phyloP scores from a whole-genome alignment of 2,329 filamentous ascomycete genomes.

The Alternaria arbusti region DNA sequence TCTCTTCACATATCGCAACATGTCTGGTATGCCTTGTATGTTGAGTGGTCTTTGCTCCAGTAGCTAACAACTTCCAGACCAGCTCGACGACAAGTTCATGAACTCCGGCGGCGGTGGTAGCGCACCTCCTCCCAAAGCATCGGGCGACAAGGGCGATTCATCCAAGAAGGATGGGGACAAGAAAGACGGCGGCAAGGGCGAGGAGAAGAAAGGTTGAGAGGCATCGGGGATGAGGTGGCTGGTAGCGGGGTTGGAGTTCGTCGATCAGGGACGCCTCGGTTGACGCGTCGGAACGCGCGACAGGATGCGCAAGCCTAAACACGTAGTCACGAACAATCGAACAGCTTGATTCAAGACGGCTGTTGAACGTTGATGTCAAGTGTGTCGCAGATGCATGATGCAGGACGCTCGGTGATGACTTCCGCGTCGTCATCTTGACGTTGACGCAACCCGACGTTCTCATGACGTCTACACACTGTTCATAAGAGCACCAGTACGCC shows the following conservation, averaged over 20 bases:
- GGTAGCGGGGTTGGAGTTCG: not conserved
- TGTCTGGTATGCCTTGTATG: not conserved
- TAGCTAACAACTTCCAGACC: not conserved
- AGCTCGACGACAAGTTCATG: conserved; percentile 6
- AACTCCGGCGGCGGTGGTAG: not conserved
- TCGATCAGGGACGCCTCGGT: not conserved
- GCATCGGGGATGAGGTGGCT: not conserved
- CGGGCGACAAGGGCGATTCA: not conserved
- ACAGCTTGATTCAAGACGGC: not conserved
- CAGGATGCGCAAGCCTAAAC: not conserved
- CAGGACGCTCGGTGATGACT: not conserved
- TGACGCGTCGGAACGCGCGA: not conserved
- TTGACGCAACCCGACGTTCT: not conserved
- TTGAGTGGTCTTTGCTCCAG: not conserved
- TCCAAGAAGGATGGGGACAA: not conserved
- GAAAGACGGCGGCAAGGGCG: not conserved
- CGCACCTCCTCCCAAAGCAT: not conserved
- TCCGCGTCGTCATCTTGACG: not conserved
- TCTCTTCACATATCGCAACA: not conserved
- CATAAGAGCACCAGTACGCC: not conserved
- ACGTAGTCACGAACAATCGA: not conserved
- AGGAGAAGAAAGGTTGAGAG: not conserved
- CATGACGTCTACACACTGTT: not conserved
- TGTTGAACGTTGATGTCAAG: not conserved
- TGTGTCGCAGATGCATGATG: not conserved